Conservation (phyloP, 176 grass and related monocot species). For the Panicum miliaceum region DNA sequence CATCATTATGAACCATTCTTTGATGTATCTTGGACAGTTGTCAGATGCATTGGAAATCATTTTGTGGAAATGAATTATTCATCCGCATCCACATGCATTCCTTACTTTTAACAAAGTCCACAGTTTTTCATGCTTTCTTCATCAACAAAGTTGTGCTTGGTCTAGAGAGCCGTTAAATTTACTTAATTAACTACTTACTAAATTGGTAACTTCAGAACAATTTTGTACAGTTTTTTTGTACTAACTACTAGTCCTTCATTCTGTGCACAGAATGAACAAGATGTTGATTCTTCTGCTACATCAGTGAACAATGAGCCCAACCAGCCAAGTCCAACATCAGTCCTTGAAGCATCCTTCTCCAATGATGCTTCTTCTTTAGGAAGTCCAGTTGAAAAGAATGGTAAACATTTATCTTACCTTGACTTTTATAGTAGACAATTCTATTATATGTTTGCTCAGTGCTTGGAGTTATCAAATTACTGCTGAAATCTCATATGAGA, state of each 20-base stretch:
- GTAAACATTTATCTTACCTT: constrained; percentile 37
- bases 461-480: neutral
- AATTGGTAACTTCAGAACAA: neutral
- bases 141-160: neutral
- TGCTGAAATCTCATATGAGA: constrained; percentile 1
- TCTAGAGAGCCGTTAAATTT: neutral
- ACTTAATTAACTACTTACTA: neutral
- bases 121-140: neutral
- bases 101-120: neutral
- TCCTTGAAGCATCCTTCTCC: constrained; percentile 69
- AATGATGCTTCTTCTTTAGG: constrained; percentile 62
- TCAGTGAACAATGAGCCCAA: constrained; percentile 43
- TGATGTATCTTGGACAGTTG: neutral
- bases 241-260: neutral
- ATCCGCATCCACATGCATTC: neutral
- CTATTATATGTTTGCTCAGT: neutral
- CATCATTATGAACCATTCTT: neutral
- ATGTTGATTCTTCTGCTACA: constrained; percentile 32
- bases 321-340: constrained; percentile 69
- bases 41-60: neutral
- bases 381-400: constrained; percentile 58
- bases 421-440: neutral
- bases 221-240: neutral
- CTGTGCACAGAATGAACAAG: constrained; percentile 51
- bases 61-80: neutral